Evolutionary conservation across 1,284 basidiomycete species (phyloP), one percentile per base, ranked within the genome.

Genomic region (Cutaneotrichosporon daszewskae): DNA sequence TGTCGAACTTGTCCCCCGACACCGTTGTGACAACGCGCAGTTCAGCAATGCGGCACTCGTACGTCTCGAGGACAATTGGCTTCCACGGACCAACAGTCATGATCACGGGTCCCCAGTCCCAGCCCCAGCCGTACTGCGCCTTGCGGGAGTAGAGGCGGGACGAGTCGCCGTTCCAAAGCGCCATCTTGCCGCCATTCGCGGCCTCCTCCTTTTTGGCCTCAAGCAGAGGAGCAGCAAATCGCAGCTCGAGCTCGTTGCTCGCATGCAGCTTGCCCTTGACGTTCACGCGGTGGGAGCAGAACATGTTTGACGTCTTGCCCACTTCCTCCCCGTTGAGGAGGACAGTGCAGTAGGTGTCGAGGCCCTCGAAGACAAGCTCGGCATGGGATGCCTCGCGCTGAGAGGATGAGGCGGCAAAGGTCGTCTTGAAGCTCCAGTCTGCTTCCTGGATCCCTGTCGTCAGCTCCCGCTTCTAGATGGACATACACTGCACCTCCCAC

Each of bases 131-230:
- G 74, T 89, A 92, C 62, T 87, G 84, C 2, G 88, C 87, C 69
- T 91, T 91, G 39, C 89, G 80, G 32, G 90, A 83, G 61, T 91
- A 85, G 19, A 91, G 73, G 31, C 89, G 79, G 55, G 83, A 85
- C 0, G 85, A 82, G 62, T 90, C 86, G 5, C 89, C 89, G 59
- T 92, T 92, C 88, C 65, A 69, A 0, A 62, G 48, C 5, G 47
- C 38, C 26, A 20, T 44, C 3, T 57, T 51, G 8, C 68, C 68
- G 8, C 66, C 67, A 31, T 72, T 60, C 9, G 45, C 58, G 2
- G 44, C 53, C 45, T 71, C 61, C 45, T 62, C 65, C 17, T 47
- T 45, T 46, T 66, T 67, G 74, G 87, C 78, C 22, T 79, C 81
- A 35, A 81, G 68, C 66, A 85, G 87, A 0, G 88, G 79, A 40